Evolutionary conservation across 148 eudicot species (phyloP), one percentile per base, ranked within the genome.

Genomic region (Limonium bicolor): DNA sequence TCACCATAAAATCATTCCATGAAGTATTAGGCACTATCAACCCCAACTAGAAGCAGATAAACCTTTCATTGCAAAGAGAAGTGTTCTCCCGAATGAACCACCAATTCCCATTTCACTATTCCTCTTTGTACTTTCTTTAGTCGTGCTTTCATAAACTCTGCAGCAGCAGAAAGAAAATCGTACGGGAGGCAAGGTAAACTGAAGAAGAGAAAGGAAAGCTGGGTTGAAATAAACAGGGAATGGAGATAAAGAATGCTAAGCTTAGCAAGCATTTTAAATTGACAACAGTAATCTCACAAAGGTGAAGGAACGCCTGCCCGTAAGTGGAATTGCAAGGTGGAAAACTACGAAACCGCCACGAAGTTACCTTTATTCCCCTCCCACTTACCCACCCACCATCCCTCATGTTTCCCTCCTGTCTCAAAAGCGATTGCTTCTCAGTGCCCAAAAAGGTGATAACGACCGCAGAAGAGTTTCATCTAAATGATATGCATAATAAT

Each of bases 381-480:
- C n/a, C n/a, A n/a, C n/a, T n/a, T n/a, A n/a, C n/a, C n/a, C n/a
- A n/a, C n/a, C n/a, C 26, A 20, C 60, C 26, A 60, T 23, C 21
- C 17, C 47, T 47, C 56, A 21, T 52, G 35, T 70, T 65, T 40
- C 56, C n/a, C n/a, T 49, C 63, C 58, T 53, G 64, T 43, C 56
- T 42, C 63, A 59, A 71, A 75, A 70, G 64, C 62, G 54, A 71
- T 18, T 31, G 34, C 53, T 53, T 53, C 50, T 45, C 46, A 20
- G 20, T 20, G 31, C 19, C n/a, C 20, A 60, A 64, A 71, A 75
- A 65, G 70, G 51, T 74, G 80, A 71, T 21, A 69, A 45, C 10
- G 69, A 77, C 83, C 24, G 57, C 16, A 53, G 51, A 51, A 12
- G 24, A 21, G 13, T n/a, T n/a, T n/a, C n/a, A n/a, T n/a, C n/a